These are phyloP conservation scores for Coffea humblotiana DNA, from an alignment of 305 asterid genomes.

Conservation along the genomic window DNA sequence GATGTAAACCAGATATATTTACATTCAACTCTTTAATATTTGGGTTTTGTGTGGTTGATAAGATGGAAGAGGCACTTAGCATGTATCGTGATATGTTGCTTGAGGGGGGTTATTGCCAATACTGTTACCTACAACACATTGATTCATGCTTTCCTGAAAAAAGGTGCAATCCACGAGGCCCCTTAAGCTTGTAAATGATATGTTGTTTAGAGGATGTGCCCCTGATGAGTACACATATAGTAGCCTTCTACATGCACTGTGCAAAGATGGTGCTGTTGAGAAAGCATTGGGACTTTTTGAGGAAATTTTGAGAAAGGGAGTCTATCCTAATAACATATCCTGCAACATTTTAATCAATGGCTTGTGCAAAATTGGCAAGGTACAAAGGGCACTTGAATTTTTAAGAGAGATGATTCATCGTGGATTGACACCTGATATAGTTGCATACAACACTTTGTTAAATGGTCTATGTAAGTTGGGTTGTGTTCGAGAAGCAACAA, in stretches of 20 bases:
- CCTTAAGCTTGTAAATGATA: conserved; percentile 67
- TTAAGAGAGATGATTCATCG: conserved; percentile 59
- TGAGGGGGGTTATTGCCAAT: conserved; percentile 83
- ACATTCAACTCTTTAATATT: conserved; percentile 68
- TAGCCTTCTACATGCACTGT: conserved; percentile 70
- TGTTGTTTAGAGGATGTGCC: conserved; percentile 71
- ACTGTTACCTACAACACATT: conserved; percentile 74
- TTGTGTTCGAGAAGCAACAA: conserved; percentile 54
- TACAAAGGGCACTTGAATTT: conserved; percentile 67
- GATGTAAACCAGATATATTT: conserved; percentile 67
- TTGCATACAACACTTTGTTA: conserved; percentile 65
- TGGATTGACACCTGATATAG: conserved; percentile 73
- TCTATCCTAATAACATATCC: conserved; percentile 43
- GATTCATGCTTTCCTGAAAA: conserved; percentile 64
- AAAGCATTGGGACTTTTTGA: conserved; percentile 68
- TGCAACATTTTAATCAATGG: conserved; percentile 66
- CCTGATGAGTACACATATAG: conserved; percentile 71
- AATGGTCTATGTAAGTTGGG: conserved; percentile 71
- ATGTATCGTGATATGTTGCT: conserved; percentile 65
- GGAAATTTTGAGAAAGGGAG: conserved; percentile 68
- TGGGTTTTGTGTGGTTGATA: conserved; percentile 56
- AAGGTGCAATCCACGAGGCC: conserved; percentile 54
- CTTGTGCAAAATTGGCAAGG: conserved; percentile 60
- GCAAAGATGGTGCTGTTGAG: conserved; percentile 70
- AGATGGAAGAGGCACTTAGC: conserved; percentile 62